Conservation (phyloP, 768 basidiomycete genomes). For the Stropharia rugosoannulata region DNA sequence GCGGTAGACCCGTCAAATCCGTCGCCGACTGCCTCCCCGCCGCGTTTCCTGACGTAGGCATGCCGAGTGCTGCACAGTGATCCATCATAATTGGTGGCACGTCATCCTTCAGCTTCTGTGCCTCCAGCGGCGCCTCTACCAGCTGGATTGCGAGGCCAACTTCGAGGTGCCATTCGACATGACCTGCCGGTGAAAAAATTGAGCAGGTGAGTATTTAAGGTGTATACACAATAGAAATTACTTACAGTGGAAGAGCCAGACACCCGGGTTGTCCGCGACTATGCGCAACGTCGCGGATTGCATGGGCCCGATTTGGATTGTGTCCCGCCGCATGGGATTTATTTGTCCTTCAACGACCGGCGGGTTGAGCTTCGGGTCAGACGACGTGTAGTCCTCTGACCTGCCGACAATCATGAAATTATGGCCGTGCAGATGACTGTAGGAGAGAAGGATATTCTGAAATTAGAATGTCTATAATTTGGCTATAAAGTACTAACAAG, state of each 20-base stretch:
- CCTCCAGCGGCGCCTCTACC: constrained; percentile 74
- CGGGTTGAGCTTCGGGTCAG: constrained; percentile 50
- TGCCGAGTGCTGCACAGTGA: constrained; percentile 66
- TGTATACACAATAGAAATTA: constrained; percentile 3
- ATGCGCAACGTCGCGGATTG: constrained; percentile 75
- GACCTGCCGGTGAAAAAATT: constrained; percentile 39
- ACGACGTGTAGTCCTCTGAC: constrained; percentile 59
- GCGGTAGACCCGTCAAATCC: constrained; percentile 62
- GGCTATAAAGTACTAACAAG: constrained; percentile 50
- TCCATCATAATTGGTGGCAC: constrained; percentile 63
- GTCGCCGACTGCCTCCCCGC: constrained; percentile 73
- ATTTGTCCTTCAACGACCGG: constrained; percentile 28
- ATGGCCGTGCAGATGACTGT: constrained; percentile 56
- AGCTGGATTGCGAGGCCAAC: constrained; percentile 83
- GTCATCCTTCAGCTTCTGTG: constrained; percentile 50
- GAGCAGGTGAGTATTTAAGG: too few species aligned
- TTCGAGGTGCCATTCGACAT: constrained; percentile 87
- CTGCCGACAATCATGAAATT: not conserved
- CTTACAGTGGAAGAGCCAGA: constrained; percentile 82
- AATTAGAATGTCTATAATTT: not conserved
- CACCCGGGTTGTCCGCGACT: constrained; percentile 90
- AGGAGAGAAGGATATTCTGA: not conserved
- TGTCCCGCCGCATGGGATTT: constrained; percentile 94
- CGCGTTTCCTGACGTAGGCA: constrained; percentile 76
- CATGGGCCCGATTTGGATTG: constrained; percentile 69